These are phyloP conservation scores for Pestalotiopsis fici DNA, from an alignment of 2,329 filamentous ascomycete genomes.

Conservation along the genomic window DNA sequence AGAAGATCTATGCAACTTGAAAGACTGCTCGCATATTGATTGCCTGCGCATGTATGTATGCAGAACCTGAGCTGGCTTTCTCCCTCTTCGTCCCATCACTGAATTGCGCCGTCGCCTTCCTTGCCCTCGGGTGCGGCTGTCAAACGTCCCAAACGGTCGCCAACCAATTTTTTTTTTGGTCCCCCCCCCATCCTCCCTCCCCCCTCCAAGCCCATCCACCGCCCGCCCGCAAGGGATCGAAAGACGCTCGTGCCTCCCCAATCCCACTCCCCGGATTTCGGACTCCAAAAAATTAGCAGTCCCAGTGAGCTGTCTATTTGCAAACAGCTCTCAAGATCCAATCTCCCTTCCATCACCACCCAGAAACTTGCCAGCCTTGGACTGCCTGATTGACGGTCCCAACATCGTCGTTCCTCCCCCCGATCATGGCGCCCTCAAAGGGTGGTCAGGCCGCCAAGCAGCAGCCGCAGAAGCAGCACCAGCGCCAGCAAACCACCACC, in stretches of 20 bases:
- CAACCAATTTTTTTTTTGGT: not conserved
- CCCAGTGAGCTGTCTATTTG: not conserved
- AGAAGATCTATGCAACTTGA: not conserved
- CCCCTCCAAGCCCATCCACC: not conserved
- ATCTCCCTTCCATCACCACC: not conserved
- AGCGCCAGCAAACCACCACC: slow-evolving; percentile 15
- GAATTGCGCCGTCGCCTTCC: not conserved
- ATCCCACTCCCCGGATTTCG: slow-evolving; percentile 3
- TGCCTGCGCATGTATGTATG: too few species aligned
- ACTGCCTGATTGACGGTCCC: not conserved
- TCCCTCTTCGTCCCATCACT: too few species aligned
- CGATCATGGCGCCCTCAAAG: slow-evolving; percentile 29
- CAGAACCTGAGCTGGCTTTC: too few species aligned
- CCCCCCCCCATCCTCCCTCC: not conserved
- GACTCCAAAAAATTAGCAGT: slow-evolving; percentile 1
- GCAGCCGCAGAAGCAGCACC: slow-evolving; percentile 9
- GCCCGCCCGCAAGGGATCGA: not conserved
- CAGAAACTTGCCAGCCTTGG: not conserved
- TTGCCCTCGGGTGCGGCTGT: not conserved
- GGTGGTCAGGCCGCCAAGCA: slow-evolving; percentile 17
- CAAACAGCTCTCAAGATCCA: not conserved
- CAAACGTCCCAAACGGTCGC: not conserved
- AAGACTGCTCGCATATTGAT: not conserved
- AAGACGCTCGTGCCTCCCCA: slow-evolving; percentile 3
- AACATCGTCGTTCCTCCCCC: not conserved